These are phyloP conservation scores for Podaxis pistillaris DNA, from an alignment of 768 basidiomycete species.

Conservation along the genomic window DNA sequence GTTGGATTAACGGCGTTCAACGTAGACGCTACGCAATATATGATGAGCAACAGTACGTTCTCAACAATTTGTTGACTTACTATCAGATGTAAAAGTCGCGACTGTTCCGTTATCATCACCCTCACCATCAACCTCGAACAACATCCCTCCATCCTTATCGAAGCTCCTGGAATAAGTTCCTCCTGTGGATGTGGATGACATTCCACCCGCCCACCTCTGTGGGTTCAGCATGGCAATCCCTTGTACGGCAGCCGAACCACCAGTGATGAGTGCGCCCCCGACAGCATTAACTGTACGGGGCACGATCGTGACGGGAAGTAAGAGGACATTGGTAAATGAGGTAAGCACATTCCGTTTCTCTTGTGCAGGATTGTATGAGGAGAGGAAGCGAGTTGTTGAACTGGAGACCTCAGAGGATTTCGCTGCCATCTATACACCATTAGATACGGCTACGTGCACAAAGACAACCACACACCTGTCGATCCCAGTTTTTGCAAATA, in stretches of 20 bases:
- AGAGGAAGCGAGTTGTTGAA: conserved; percentile 58
- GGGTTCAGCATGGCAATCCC: conserved; percentile 91
- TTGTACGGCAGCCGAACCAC: conserved; percentile 74
- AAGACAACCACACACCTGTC: conserved; percentile 44
- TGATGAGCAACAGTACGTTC: not conserved
- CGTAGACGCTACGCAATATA: not conserved
- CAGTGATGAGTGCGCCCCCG: conserved; percentile 66
- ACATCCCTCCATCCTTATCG: conserved; percentile 37
- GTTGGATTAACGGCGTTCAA: conserved; percentile 6
- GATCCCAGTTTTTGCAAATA: conserved; percentile 82
- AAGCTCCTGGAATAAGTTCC: conserved; percentile 35
- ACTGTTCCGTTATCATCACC: not conserved
- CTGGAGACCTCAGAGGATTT: conserved; percentile 14
- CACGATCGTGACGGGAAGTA: conserved; percentile 95
- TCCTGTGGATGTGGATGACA: conserved; percentile 16
- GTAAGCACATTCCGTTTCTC: conserved; percentile 92
- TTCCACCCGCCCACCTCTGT: conserved; percentile 69
- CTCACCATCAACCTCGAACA: conserved; percentile 49
- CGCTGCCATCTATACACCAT: conserved; percentile 6
- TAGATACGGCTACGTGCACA: not conserved
- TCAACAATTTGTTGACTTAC: conserved; percentile 8
- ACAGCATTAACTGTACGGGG: conserved; percentile 76
- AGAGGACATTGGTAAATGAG: conserved; percentile 84
- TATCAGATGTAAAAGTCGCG: conserved; percentile 9
- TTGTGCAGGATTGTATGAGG: conserved; percentile 83